Conservation (phyloP, 768 basidiomycete genomes). For the Boletus rubropictus region DNA sequence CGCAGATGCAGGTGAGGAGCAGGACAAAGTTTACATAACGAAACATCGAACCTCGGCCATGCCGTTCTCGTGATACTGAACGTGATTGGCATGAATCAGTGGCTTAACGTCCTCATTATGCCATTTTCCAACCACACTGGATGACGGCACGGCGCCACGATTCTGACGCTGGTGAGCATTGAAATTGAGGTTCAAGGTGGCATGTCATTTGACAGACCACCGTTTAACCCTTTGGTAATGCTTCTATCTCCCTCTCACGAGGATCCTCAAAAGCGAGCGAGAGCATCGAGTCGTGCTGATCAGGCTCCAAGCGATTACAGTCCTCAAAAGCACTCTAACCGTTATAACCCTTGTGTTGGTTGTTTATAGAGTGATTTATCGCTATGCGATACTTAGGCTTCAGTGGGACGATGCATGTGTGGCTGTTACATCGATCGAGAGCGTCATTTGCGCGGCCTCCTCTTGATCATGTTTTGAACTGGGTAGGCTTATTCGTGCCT, state of each 20-base stretch:
- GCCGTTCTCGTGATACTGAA: neutral
- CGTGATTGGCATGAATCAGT: neutral
- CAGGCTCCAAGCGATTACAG: neutral
- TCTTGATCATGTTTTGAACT: constrained; percentile 2
- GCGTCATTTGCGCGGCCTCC: constrained; percentile 2
- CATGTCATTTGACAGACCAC: neutral
- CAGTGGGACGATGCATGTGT: constrained; percentile 21
- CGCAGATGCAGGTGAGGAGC: too few species aligned
- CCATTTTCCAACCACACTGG: constrained; percentile 6
- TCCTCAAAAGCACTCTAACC: constrained; percentile 8
- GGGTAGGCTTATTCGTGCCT: neutral
- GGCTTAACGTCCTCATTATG: too few species aligned
- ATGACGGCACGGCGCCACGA: constrained; percentile 4
- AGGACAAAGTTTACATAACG: neutral
- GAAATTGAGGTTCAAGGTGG: neutral
- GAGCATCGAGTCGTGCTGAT: neutral
- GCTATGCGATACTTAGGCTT: constrained; percentile 1
- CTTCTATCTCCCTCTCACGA: neutral
- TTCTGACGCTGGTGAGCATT: neutral
- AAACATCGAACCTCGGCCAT: neutral
- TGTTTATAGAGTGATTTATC: neutral
- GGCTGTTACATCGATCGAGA: neutral
- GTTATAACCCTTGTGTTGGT: constrained; percentile 1
- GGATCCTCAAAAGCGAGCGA: constrained; percentile 12
- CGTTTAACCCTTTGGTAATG: neutral